Evolutionary conservation across 2,329 filamentous ascomycete species (phyloP), one percentile per base, ranked within the genome.

Genomic region (Ophiostoma perfectum): DNA sequence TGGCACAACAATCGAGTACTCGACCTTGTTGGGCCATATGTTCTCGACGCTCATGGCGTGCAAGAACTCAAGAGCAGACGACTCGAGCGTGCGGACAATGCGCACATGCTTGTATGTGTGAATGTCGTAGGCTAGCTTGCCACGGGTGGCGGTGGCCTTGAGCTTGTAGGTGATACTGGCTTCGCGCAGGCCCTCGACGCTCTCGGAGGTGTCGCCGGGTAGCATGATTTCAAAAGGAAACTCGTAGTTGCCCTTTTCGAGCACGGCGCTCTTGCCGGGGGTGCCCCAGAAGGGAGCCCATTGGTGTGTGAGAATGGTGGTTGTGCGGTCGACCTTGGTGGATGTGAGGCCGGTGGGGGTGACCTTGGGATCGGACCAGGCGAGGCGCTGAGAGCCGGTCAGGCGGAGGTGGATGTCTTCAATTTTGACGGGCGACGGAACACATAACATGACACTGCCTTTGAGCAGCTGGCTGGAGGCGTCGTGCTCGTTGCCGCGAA

Each of bases 11-110:
- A 99, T 93, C 42, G 92, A 94, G 80, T 99, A 99, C 77, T 96
- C 92, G 74, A 98, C 86, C 82, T 99, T 99, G 81, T 97, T 95
- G 5, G 93, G 91, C 95, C 95, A 99, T 72, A 96, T 90, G 75
- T 97, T 97, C 78, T 97, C 93, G 72, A 98, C 93, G 71, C 91
- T 92, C 92, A 97, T 95, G 64, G 92, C 90, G 78, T 98, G 90
- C 49, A 90, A 84, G 71, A 93, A 85, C 76, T 94, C 91, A 69
- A 93, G 82, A 11, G 90, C 90, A 66, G 88, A 88, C 11, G 90
- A 85, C 70, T 92, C 90, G 64, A 93, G 80, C 0, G 91, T 94
- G 68, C 91, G 86, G 69, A 94, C 90, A 68, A 94, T 86, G 68
- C 91, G 86, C 68, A 95, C 78, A 67, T 90, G 88, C 77, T 94